phyloP scores from a whole-genome alignment of 345 rosid genomes.

The Eucalyptus virginea region DNA sequence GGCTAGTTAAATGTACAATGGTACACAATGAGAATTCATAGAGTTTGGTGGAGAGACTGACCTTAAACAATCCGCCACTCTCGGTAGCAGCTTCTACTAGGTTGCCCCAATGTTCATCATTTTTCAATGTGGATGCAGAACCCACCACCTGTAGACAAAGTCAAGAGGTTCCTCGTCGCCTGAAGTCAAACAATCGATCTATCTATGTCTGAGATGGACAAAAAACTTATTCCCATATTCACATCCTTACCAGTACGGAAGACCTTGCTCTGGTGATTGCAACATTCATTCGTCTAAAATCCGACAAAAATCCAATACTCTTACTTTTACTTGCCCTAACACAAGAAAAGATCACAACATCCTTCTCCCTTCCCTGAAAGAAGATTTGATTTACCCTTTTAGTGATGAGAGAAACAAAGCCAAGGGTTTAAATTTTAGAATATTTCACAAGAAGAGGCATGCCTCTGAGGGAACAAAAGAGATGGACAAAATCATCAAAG shows the following conservation, averaged over 20 bases:
- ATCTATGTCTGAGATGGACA: too few relatives aligned
- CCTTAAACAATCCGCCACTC: constrained; percentile 56
- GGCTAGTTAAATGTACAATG: neutral
- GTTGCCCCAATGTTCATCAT: constrained; percentile 73
- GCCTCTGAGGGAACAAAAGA: neutral
- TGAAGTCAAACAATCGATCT: neutral
- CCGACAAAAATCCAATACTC: constrained; percentile 77
- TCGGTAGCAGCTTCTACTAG: constrained; percentile 68
- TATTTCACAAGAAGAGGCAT: neutral
- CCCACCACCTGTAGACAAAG: constrained; percentile 69
- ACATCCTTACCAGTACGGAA: constrained; percentile 62
- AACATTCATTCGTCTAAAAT: constrained; percentile 89
- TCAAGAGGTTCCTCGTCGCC: neutral
- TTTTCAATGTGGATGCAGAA: constrained; percentile 60
- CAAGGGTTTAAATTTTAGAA: neutral
- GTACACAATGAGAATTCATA: neutral
- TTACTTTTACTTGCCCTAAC: constrained; percentile 70
- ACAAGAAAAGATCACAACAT: constrained; percentile 87
- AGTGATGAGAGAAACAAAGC: neutral
- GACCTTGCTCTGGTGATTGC: constrained; percentile 94
- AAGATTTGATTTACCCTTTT: neutral
- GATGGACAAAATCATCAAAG: neutral
- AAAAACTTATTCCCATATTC: neutral
- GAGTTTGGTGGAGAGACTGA: neutral
- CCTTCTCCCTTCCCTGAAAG: constrained; percentile 88